Evolutionary conservation across 129 eudicot species (phyloP).

Genomic region (Chrysanthemum makinoi): DNA sequence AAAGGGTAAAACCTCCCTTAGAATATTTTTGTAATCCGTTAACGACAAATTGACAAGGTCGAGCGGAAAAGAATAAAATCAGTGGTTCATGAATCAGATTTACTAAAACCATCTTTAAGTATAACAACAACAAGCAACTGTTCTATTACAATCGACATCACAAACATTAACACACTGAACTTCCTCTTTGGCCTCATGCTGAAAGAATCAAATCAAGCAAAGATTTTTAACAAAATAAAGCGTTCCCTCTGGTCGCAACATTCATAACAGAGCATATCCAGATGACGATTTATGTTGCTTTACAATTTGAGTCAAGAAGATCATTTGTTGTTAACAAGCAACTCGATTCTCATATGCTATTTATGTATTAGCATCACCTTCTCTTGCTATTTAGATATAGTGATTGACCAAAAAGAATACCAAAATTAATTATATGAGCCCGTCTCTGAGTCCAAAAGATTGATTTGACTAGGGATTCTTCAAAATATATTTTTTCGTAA

Average conservation of each 20-base stretch:
- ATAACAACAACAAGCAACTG: constrained; percentile 28
- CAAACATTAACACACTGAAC: constrained; percentile 33
- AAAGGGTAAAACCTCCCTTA: no score
- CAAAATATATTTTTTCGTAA: constrained; percentile 3
- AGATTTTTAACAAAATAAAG: constrained; percentile 27
- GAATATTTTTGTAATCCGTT: no score
- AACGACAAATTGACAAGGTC: no score
- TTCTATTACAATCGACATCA: constrained; percentile 32
- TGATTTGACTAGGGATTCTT: constrained; percentile 23
- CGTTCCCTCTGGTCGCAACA: constrained; percentile 3
- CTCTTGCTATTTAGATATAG: neutral
- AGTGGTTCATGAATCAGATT: neutral
- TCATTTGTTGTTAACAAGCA: constrained; percentile 17
- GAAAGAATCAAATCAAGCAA: constrained; percentile 27
- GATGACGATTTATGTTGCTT: constrained; percentile 19
- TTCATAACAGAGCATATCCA: constrained; percentile 27
- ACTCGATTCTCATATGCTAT: neutral
- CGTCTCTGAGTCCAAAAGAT: constrained; percentile 22
- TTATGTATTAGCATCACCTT: no score
- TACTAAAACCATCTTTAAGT: constrained; percentile 29
- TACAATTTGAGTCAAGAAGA: constrained; percentile 25
- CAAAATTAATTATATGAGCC: constrained; percentile 24
- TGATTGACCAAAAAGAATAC: constrained; percentile 25
- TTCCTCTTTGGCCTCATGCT: constrained; percentile 2
- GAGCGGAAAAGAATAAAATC: neutral